Conservation (phyloP, 192 early-diverging fungal genomes). For the Neocallimastix lanati region DNA sequence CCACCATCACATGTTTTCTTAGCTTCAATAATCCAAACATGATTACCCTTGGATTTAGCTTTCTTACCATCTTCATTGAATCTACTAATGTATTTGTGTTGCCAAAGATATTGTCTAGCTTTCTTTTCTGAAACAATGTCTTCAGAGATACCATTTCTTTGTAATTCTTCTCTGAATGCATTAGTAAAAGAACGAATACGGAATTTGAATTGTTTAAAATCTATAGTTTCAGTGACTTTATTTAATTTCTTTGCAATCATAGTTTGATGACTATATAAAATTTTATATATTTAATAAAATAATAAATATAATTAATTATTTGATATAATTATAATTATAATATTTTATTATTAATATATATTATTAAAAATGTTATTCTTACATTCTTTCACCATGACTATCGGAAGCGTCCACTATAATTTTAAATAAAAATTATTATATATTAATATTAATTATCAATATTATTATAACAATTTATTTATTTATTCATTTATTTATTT, state of each 20-base stretch:
- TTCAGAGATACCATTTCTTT: conserved; percentile 34
- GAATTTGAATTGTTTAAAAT: conserved; percentile 66
- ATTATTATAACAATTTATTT: not conserved
- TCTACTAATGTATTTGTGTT: conserved; percentile 45
- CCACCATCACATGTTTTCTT: conserved; percentile 37
- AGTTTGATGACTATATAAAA: conserved; percentile 50
- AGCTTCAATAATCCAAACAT: conserved; percentile 68
- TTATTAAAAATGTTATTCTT: too few relatives aligned
- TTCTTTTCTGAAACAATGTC: conserved; percentile 43
- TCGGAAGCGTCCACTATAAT: conserved; percentile 37
- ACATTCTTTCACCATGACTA: conserved; percentile 50
- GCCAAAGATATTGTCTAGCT: conserved; percentile 53
- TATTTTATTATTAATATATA: too few relatives aligned
- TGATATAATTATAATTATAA: too few relatives aligned
- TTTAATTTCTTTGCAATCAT: conserved; percentile 61
- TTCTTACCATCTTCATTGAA: conserved; percentile 70
- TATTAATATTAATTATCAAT: too few relatives aligned
- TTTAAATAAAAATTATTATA: too few relatives aligned
- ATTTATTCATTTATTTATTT: too few relatives aligned
- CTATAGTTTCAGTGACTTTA: conserved; percentile 29
- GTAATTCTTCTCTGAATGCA: conserved; percentile 48
- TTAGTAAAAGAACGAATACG: conserved; percentile 68
- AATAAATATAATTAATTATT: too few relatives aligned
- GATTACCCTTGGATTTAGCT: conserved; percentile 58
- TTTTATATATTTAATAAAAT: not conserved